Evolutionary conservation across 2,329 filamentous ascomycete genomes (phyloP).

Genomic region (Colletotrichum cuscutae): DNA sequence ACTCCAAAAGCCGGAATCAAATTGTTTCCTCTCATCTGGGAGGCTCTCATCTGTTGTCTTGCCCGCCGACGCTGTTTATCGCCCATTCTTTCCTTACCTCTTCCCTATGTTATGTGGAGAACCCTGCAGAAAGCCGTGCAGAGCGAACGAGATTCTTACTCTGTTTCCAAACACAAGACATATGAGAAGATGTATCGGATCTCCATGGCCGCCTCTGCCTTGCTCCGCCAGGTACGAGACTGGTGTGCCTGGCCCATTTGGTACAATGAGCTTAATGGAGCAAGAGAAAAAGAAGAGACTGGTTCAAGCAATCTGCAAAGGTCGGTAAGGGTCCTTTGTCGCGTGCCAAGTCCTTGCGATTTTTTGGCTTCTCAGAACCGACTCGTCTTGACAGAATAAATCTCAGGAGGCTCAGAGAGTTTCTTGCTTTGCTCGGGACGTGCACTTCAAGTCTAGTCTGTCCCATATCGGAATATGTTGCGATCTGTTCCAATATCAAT

Average conservation of each 20-base stretch:
- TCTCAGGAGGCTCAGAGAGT: background rate
- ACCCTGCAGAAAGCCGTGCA: background rate
- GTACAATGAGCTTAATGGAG: slow-evolving; percentile 8
- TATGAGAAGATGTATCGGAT: background rate
- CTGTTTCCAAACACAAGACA: background rate
- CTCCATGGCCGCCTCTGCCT: background rate
- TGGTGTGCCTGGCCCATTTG: slow-evolving; percentile 25
- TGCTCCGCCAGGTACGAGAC: background rate
- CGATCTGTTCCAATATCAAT: background rate
- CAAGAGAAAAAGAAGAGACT: background rate
- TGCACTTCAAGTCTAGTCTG: background rate
- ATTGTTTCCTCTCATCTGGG: background rate
- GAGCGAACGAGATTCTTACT: background rate
- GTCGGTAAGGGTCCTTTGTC: slow-evolving; percentile 1
- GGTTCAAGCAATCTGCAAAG: background rate
- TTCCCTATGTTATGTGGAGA: background rate
- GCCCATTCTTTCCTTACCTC: background rate
- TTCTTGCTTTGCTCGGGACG: background rate
- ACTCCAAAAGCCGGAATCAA: no score
- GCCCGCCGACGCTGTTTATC: background rate
- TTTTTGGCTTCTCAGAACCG: background rate
- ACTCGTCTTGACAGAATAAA: background rate
- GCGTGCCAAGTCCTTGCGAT: background rate
- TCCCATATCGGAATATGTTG: background rate
- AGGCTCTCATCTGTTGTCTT: background rate